Conservation (phyloP, 768 basidiomycete genomes). For the Leccinum broughii region DNA sequence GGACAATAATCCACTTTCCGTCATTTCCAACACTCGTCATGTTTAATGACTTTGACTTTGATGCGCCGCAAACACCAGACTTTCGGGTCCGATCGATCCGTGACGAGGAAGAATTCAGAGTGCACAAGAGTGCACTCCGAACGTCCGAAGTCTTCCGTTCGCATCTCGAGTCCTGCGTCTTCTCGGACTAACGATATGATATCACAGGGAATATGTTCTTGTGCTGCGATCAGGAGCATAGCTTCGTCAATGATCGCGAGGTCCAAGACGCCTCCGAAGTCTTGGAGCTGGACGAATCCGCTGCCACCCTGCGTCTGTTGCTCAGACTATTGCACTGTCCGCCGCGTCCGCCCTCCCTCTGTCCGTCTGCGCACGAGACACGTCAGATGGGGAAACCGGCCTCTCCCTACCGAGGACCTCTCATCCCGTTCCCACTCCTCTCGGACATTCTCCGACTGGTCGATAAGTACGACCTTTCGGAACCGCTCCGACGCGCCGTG, state of each 20-base stretch:
- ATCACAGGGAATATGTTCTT: conserved; percentile 66
- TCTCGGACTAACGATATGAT: conserved; percentile 12
- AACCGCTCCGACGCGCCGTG: conserved; percentile 43
- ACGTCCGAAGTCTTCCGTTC: conserved; percentile 66
- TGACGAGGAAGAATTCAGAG: conserved; percentile 51
- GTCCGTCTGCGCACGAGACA: conserved; percentile 25
- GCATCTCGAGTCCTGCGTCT: conserved; percentile 25
- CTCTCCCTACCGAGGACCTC: conserved; percentile 37
- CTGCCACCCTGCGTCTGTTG: conserved; percentile 47
- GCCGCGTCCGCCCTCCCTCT: conserved; percentile 44
- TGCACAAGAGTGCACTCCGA: conserved; percentile 48
- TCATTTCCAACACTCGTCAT: conserved; percentile 5
- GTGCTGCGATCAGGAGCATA: conserved; percentile 47
- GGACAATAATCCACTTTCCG: background rate
- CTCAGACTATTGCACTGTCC: conserved; percentile 59
- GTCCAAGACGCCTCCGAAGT: conserved; percentile 29
- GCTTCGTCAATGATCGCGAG: too few species aligned
- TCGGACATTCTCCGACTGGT: conserved; percentile 54
- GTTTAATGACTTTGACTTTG: conserved; percentile 31
- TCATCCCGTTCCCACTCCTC: conserved; percentile 68
- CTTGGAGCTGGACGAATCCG: conserved; percentile 59
- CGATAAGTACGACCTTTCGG: conserved; percentile 66
- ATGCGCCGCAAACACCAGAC: conserved; percentile 48
- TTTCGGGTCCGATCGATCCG: conserved; percentile 55
- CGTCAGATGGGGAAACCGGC: conserved; percentile 34